Evolutionary conservation across 2,329 filamentous ascomycete genomes (phyloP), one percentile per base, ranked within the genome.

Genomic region (Aspergillus costaricaensis): DNA sequence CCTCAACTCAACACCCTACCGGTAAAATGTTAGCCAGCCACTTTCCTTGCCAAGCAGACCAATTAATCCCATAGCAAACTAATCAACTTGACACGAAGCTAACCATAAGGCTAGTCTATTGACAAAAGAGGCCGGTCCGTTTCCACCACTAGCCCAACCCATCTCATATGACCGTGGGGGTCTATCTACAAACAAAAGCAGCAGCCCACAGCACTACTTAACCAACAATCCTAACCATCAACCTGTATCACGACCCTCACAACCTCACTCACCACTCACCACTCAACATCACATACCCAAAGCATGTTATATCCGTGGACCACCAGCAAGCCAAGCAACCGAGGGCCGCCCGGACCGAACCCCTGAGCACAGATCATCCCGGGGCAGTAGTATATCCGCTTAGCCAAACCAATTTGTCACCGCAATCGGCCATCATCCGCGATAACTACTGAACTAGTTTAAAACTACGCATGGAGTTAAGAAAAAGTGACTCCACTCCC

Each of bases 351-450:
- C 53, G 43, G 41, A 47, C 53, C n/a, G 43, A 17, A 44, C 39
- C 52, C 23, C 52, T 43, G 43, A 55, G 53, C 53, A 55, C 53
- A 55, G 53, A 55, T 55, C 53, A 55, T 9, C 27, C 39, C 15
- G 32, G n/a, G 19, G 15, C 53, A 39, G 15, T 27, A 27, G 25
- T 27, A 30, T 38, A 17, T 43, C 25, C 14, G 38, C 21, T 55
- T 55, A 47, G 53, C 44, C 53, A 55, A 44, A 43, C n/a, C 25
- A 55, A 55, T 55, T 55, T 43, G 53, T 55, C 47, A 50, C 47
- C 27, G n/a, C 15, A 19, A 32, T 50, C 47, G 47, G 47, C 25
- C 47, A 27, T 50, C 47, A 27, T 50, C 47, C 47, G 47, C 9
- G 47, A 50, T 50, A 50, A 15, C 32, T 14, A 36, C 32, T 36